Base-by-base conservation (phyloP, 2,329 filamentous ascomycete species). In the Paecilomyces variotii region DNA sequence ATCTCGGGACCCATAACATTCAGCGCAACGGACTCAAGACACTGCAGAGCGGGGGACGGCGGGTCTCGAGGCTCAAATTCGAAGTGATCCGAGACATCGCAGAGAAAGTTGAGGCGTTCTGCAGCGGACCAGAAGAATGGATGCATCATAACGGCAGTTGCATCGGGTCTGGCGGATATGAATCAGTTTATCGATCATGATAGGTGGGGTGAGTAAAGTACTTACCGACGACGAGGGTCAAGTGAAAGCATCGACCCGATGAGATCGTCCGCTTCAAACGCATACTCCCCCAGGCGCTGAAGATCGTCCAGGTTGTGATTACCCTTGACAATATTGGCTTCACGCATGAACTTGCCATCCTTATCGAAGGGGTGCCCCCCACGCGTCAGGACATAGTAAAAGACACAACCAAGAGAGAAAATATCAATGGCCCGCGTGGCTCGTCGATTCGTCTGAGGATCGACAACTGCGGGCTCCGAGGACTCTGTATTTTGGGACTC, bases 371-470 rank as follows among this genome's bases (percentile, higher is more conserved):
- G 94, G 72, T 99, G 94, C 1, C 83, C 85, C 14, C 94, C 94
- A 62, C 91, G 89, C 1, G 93, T 97, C 60, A 99, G 81, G n/a
- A 97, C 92, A 72, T 97, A 99, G 77, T 92, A 97, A 79, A 97
- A 99, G n/a, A 99, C 91, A 56, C 96, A 88, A 1, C 94, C 94
- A 35, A 99, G 83, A 0, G 92, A 96, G 77, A 99, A 99, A 27
- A 99, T 96, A 70, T 99, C 94, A 61, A 97, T 97, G 7, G 94
- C 90, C 53, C 94, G 88, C 53, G 96, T 99, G 5, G 95, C 93
- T 56, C 94, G 89, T 60, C 91, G 87, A 64, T 85, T 86, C 3
- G 79, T 81, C 55, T 80, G 64, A 68, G 80, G 76, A 79, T 82
- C 72, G 24, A 85, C 77, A 19, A 84, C 83, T 11, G 77, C 75